Evolutionary conservation across 2,329 filamentous ascomycete species (phyloP).

Genomic region (Akanthomyces lecanii): DNA sequence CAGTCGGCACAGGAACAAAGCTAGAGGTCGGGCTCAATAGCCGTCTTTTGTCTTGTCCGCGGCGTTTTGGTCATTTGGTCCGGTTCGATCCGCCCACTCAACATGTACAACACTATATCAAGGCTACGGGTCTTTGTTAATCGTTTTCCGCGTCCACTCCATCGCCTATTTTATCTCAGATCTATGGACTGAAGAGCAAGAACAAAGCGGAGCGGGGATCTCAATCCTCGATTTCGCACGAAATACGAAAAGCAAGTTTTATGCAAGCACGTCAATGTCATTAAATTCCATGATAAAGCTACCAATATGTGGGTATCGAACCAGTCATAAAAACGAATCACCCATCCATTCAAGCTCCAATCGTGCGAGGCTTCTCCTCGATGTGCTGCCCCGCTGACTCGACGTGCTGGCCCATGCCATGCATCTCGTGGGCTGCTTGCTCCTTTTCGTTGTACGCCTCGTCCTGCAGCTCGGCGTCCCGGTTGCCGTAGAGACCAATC

Average conservation of each 20-base stretch:
- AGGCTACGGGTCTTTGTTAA: too few relatives aligned
- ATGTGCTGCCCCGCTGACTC: slow-evolving; percentile 26
- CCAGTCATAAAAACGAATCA: background rate
- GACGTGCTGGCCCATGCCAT: slow-evolving; percentile 31
- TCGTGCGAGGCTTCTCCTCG: slow-evolving; percentile 8
- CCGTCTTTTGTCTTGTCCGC: background rate
- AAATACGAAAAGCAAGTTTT: background rate
- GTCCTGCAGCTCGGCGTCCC: slow-evolving; percentile 47
- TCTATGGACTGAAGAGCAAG: too few relatives aligned
- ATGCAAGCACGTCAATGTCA: background rate
- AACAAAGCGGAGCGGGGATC: background rate
- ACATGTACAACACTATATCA: background rate
- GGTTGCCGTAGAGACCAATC: slow-evolving; percentile 59
- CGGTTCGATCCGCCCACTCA: background rate
- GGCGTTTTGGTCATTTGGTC: background rate
- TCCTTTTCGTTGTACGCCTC: slow-evolving; percentile 42
- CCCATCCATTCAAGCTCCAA: background rate
- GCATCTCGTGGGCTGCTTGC: slow-evolving; percentile 30
- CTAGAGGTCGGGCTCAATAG: background rate
- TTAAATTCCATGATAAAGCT: background rate
- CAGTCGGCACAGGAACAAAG: background rate
- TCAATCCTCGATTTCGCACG: background rate
- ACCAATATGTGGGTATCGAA: background rate
- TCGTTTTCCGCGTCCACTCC: background rate
- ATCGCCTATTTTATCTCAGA: background rate